These are phyloP conservation scores for Monilinia fructigena DNA, from an alignment of 2,329 filamentous ascomycete species.

Conservation along the genomic window DNA sequence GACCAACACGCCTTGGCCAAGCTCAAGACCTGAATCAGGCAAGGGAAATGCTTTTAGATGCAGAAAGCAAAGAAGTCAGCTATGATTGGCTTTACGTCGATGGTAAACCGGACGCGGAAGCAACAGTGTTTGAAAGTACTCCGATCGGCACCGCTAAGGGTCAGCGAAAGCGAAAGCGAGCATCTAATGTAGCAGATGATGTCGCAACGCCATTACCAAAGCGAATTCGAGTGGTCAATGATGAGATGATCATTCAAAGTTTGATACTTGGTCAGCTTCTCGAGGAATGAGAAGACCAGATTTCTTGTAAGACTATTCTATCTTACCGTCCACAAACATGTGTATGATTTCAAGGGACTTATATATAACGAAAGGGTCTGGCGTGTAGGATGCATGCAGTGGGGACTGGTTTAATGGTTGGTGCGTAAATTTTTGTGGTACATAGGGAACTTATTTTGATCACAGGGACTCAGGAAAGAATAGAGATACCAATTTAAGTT, in stretches of 20 bases:
- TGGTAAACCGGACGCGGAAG: slow-evolving; percentile 51
- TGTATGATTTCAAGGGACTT: slow-evolving; percentile 1
- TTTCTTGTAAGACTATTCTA: not conserved
- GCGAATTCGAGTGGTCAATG: slow-evolving; percentile 67
- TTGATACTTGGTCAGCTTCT: slow-evolving; percentile 80
- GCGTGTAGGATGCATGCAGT: not conserved
- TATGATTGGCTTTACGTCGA: slow-evolving; percentile 84
- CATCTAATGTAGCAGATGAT: slow-evolving; percentile 38
- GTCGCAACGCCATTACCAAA: slow-evolving; percentile 45
- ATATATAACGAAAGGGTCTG: not conserved
- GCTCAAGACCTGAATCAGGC: slow-evolving; percentile 67
- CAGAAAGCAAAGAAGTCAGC: slow-evolving; percentile 46
- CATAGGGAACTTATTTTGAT: not conserved
- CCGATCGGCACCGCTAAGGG: slow-evolving; percentile 32
- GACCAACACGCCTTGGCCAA: slow-evolving; percentile 64
- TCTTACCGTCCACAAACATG: not conserved
- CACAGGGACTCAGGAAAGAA: not conserved
- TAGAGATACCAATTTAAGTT: slow-evolving; percentile 12
- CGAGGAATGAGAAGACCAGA: slow-evolving; percentile 25
- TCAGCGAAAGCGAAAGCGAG: slow-evolving; percentile 48
- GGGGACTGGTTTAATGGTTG: not conserved
- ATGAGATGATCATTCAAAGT: slow-evolving; percentile 90
- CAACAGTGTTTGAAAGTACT: slow-evolving; percentile 39
- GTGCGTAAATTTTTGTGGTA: not conserved
- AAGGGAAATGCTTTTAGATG: slow-evolving; percentile 54